Conservation (phyloP, 1,284 basidiomycete species). For the Boletus semigastroideus region DNA sequence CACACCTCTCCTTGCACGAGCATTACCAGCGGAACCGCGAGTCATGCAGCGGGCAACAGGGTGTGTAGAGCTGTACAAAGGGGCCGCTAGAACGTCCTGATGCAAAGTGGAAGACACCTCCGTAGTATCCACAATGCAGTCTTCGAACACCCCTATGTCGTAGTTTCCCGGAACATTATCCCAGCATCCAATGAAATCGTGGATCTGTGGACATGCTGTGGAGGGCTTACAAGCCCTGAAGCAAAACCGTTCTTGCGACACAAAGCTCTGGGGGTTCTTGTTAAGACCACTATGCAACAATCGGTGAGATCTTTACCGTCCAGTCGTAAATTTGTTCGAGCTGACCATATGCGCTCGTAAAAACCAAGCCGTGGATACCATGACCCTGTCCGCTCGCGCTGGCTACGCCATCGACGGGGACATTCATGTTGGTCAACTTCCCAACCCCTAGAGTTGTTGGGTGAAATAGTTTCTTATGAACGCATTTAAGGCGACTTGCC, state of each 20-base stretch:
- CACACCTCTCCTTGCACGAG: slow-evolving; percentile 31
- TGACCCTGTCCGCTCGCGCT: slow-evolving; percentile 65
- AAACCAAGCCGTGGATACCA: slow-evolving; percentile 69
- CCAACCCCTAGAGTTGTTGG: slow-evolving; percentile 47
- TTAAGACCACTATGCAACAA: slow-evolving; percentile 17
- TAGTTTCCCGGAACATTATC: slow-evolving; percentile 74
- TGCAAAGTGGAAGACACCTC: slow-evolving; percentile 61
- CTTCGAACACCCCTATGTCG: slow-evolving; percentile 54
- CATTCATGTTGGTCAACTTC: slow-evolving; percentile 65
- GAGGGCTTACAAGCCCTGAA: slow-evolving; percentile 72
- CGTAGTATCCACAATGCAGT: slow-evolving; percentile 54
- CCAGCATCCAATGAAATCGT: slow-evolving; percentile 57
- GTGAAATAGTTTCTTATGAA: slow-evolving; percentile 1
- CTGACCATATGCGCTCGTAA: slow-evolving; percentile 66
- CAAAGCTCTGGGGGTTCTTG: slow-evolving; percentile 46
- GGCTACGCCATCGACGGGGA: slow-evolving; percentile 59
- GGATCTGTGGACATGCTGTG: slow-evolving; percentile 65
- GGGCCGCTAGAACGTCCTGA: slow-evolving; percentile 62
- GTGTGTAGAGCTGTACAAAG: slow-evolving; percentile 57
- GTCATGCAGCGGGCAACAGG: slow-evolving; percentile 53
- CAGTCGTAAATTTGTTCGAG: slow-evolving; percentile 63
- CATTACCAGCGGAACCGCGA: slow-evolving; percentile 44
- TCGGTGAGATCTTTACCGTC: slow-evolving; percentile 46
- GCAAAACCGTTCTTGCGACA: slow-evolving; percentile 64
- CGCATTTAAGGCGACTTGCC: slow-evolving; percentile 35